Percentiles rank a stretch among this genome's conserved stretches.
phyloP scores from a whole-genome alignment of 768 basidiomycete genomes.

The Serendipita sp. region DNA sequence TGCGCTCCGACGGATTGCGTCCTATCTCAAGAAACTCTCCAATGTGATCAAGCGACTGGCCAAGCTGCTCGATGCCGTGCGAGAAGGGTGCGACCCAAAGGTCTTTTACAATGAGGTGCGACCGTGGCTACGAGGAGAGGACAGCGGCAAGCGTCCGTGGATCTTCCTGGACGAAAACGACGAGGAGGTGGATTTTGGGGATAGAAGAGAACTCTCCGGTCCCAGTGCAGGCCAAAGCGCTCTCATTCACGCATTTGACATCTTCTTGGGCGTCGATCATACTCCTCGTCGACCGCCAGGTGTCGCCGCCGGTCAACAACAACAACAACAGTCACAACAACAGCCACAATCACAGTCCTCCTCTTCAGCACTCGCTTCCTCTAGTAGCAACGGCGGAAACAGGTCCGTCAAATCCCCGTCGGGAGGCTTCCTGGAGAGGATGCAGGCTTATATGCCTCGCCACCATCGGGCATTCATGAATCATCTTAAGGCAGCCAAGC shows the following conservation, averaged over 20 bases:
- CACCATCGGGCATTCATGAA: constrained; percentile 59
- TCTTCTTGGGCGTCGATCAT: constrained; percentile 59
- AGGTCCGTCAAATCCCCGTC: neutral
- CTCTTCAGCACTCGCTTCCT: neutral
- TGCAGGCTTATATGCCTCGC: constrained; percentile 88
- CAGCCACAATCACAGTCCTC: too few relatives aligned
- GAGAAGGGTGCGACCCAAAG: constrained; percentile 54
- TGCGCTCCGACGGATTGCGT: constrained; percentile 48
- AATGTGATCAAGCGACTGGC: constrained; percentile 49
- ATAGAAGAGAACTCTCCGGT: constrained; percentile 33
- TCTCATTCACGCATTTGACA: constrained; percentile 65
- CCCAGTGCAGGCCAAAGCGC: constrained; percentile 92
- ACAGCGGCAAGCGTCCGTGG: constrained; percentile 26
- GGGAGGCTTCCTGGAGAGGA: constrained; percentile 60
- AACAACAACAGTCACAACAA: neutral
- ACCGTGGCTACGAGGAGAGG: constrained; percentile 86
- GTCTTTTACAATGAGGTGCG: constrained; percentile 80
- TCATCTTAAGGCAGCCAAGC: constrained; percentile 49
- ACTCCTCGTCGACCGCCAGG: neutral
- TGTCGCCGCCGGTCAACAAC: neutral
- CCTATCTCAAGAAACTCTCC: constrained; percentile 47
- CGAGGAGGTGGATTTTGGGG: neutral
- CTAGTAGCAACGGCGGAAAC: neutral
- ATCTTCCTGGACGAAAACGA: neutral
- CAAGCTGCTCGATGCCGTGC: constrained; percentile 43